These are phyloP conservation scores for Colletotrichum karsti DNA, from an alignment of 2,329 filamentous ascomycete species.

Conservation along the genomic window DNA sequence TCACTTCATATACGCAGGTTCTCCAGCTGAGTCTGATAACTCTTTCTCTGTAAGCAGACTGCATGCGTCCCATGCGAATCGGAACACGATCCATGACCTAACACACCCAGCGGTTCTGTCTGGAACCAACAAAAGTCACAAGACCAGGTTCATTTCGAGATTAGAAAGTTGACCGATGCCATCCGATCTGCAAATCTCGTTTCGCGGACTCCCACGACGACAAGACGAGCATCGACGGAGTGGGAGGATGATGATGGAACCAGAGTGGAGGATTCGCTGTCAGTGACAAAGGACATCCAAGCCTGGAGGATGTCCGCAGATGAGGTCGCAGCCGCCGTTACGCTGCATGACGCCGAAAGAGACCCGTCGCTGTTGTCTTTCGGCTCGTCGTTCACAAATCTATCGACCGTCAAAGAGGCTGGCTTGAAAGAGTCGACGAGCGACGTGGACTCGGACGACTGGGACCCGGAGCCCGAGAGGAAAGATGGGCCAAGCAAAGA, in stretches of 20 bases:
- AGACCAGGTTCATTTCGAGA: conserved; percentile 34
- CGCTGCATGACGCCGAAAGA: conserved; percentile 25
- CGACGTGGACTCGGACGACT: conserved; percentile 28
- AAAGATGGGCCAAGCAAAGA: conserved; percentile 30
- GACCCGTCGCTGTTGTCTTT: conserved; percentile 6
- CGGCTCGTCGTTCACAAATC: not conserved
- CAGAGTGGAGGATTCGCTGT: not conserved
- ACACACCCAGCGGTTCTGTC: conserved; percentile 27
- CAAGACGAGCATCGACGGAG: not conserved
- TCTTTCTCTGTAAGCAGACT: conserved; percentile 33
- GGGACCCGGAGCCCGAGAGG: conserved; percentile 36
- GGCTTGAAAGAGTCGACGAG: not conserved
- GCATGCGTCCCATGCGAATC: too few species aligned
- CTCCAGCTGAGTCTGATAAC: conserved; percentile 37
- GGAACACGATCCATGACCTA: too few species aligned
- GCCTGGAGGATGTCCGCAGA: conserved; percentile 37
- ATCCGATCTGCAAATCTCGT: conserved; percentile 32
- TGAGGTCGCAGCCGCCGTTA: conserved; percentile 35
- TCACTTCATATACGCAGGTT: conserved; percentile 35
- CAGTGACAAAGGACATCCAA: conserved; percentile 33
- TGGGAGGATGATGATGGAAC: conserved; percentile 28
- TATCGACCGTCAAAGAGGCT: not conserved
- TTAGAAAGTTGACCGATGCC: conserved; percentile 34
- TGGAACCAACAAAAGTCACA: conserved; percentile 36
- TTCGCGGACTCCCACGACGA: not conserved